Evolutionary conservation across 441 rosid species (phyloP).

Genomic region (Euphorbia corollata): DNA sequence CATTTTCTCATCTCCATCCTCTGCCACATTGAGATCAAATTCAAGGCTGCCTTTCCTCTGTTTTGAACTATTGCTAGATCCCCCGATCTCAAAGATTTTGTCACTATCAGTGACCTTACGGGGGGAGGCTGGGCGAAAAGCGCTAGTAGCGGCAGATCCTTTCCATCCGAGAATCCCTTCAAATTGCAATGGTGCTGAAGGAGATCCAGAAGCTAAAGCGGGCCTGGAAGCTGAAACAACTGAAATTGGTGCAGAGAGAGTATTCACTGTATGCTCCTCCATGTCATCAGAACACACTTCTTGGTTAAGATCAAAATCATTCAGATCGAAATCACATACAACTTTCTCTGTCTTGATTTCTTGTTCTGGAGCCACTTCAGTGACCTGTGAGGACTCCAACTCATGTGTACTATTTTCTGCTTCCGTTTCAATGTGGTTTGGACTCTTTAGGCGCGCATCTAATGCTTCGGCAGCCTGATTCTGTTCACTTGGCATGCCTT

Average conservation of each 20-base stretch:
- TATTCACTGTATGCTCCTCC: constrained; percentile 37
- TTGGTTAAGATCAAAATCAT: constrained; percentile 80
- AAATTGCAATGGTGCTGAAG: constrained; percentile 57
- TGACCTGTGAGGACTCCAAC: constrained; percentile 50
- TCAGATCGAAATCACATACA: constrained; percentile 69
- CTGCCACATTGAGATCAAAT: constrained; percentile 85
- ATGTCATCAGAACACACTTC: constrained; percentile 70
- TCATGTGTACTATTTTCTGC: constrained; percentile 40
- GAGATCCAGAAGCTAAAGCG: constrained; percentile 47
- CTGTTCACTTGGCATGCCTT: constrained; percentile 38
- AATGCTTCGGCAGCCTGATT: constrained; percentile 33
- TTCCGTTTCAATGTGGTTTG: constrained; percentile 31
- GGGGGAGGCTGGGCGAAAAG: constrained; percentile 64
- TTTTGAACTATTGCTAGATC: constrained; percentile 34
- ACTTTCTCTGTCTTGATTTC: constrained; percentile 47
- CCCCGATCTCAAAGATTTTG: constrained; percentile 32
- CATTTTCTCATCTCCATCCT: constrained; percentile 61
- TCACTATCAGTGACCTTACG: constrained; percentile 43
- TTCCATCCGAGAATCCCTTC: constrained; percentile 72
- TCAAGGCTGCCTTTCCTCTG: constrained; percentile 47
- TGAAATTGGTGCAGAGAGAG: constrained; percentile 41
- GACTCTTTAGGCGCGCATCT: constrained; percentile 29
- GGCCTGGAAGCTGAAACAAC: constrained; percentile 61
- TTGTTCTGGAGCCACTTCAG: constrained; percentile 50
- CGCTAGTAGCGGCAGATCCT: constrained; percentile 72